Base-by-base conservation (phyloP, 345 rosid species). In the Nephelium lappaceum region DNA sequence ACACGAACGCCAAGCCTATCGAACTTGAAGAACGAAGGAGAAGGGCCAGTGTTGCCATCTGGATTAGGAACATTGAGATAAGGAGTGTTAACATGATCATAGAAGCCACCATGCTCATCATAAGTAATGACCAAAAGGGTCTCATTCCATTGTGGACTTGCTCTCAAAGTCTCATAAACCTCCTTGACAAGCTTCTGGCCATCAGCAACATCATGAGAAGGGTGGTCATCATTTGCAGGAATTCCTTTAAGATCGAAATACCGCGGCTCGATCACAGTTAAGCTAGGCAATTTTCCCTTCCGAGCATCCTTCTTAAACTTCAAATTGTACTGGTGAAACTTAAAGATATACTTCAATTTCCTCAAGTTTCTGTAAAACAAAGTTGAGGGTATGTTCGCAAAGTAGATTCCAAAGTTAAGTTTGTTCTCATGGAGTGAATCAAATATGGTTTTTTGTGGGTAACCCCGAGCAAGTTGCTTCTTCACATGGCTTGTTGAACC, bases 81-180 rank as follows among this genome's bases (percentile, higher is more conserved):
- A 61, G 98, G 99, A 64, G 99, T 95, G 64, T 80, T n/a, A 0
- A 95, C 98, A 91, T 95, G 99, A 80, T 95, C 99, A 81, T 76
- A 95, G 67, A 93, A 95, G 6, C 99, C 99, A 71, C 98, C 99
- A 79, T 95, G 98, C 76, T 95, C 98, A 87, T 93, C 99, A 61
- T 93, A 95, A 11, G 98, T 95, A 78, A 95, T 90, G 51, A 95
- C 84, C 78, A 95, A 75, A 18, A 91, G 88, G 39, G 98, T 95
- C 86, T 93, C 88, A 76, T 95, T 93, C 99, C 99, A 93, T 62
- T 93, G 99, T 68, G 99, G 98, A 75, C 99, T 89, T 7, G 88
- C 87, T 74, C 99, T 88, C 80, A 95, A 78, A 43, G 95, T 43
- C 95, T 95, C 96, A 43, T 93, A 93, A 41, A 95, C 98, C 81